phyloP scores from a whole-genome alignment of 2,329 filamentous ascomycete genomes.

The Phialemoniopsis sp. region DNA sequence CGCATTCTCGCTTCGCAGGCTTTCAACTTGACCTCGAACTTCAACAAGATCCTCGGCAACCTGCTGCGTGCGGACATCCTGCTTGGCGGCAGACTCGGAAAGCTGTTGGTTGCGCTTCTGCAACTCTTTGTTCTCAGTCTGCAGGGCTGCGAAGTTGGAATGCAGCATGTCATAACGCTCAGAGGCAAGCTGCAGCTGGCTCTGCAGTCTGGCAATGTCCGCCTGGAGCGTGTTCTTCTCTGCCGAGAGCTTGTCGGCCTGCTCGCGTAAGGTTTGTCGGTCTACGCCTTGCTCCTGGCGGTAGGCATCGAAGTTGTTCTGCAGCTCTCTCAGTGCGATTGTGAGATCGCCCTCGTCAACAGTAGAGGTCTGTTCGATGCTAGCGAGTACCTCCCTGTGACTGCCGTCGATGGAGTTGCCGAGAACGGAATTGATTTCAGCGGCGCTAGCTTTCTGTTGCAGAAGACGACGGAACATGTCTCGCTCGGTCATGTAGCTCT shows the following conservation, averaged over 20 bases:
- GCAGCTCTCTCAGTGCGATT: slow-evolving; percentile 79
- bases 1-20: slow-evolving; percentile 82
- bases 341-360: slow-evolving; percentile 66
- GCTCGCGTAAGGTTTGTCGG: slow-evolving; percentile 75
- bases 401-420: slow-evolving; percentile 64
- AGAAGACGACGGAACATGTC: slow-evolving; percentile 97
- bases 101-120: slow-evolving; percentile 76
- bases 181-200: slow-evolving; percentile 75
- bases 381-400: slow-evolving; percentile 49
- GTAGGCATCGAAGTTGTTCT: slow-evolving; percentile 85
- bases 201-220: slow-evolving; percentile 74
- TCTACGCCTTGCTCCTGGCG: slow-evolving; percentile 81
- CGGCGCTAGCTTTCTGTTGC: slow-evolving; percentile 61
- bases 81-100: slow-evolving; percentile 80
- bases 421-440: slow-evolving; percentile 64
- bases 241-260: slow-evolving; percentile 74
- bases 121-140: slow-evolving; percentile 79
- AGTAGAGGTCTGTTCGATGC: slow-evolving; percentile 51
- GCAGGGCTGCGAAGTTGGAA: slow-evolving; percentile 78
- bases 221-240: slow-evolving; percentile 81
- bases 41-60: slow-evolving; percentile 92
- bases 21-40: slow-evolving; percentile 74
- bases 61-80: slow-evolving; percentile 86
- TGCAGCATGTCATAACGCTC: slow-evolving; percentile 89
- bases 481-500: slow-evolving; percentile 91